Evolutionary conservation across 345 rosid species (phyloP), one percentile per base, ranked within the genome.

Genomic region (Rhodomyrtus tomentosa): DNA sequence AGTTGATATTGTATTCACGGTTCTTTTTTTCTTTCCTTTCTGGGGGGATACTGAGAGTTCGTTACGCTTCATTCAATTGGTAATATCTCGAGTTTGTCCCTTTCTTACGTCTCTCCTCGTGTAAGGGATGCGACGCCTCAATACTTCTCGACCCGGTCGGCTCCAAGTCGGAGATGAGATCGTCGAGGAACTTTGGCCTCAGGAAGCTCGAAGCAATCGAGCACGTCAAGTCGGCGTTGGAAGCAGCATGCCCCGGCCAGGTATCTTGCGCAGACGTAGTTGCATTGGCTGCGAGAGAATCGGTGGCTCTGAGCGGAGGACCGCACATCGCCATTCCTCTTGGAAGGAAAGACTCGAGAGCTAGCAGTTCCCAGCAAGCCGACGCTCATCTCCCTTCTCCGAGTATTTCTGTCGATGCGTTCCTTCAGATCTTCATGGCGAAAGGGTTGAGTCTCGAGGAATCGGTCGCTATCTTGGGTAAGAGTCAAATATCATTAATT

Each of bases 201-300:
- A 86, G 88, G 85, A 88, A 88, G 45, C 38, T 54, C 36, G 86
- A 88, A 85, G 59, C 73, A n/a, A 87, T 90, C 25, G 83, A 87
- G 21, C 40, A 21, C 1, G 82, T 90, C 68, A 88, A 90, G 62
- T 45, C 80, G 5, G 80, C 13, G 12, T 72, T 84, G 15, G 88
- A 88, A 68, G 86, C 73, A 0, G 84, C 54, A 73, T 85, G 92
- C 84, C 89, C 88, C 1, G 87, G 87, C 54, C 85, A 59, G 56
- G 92, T 88, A 3, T 88, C 90, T 5, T 88, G 89, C 80, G 92
- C 90, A 40, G 92, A 90, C 81, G 85, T 88, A 36, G 86, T 90
- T n/a, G 89, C 88, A 49, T 86, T 90, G 59, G 89, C 87, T 22
- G 90, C 92, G n/a, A 79, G 84, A 59, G 89, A 87, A 48, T 45